These are phyloP conservation scores for Xylariaceae sp. DNA, from an alignment of 2,329 filamentous ascomycete species.

Conservation along the genomic window DNA sequence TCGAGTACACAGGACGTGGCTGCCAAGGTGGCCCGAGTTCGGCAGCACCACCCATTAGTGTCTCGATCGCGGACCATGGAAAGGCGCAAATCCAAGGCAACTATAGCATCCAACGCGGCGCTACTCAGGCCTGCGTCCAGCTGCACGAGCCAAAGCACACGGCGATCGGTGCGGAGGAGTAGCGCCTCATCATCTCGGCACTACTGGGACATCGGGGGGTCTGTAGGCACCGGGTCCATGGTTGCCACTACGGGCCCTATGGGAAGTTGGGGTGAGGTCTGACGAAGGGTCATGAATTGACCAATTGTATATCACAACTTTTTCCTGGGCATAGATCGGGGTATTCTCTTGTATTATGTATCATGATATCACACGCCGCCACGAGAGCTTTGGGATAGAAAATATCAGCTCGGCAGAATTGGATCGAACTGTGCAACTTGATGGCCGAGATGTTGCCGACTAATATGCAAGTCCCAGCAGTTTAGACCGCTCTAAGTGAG, in stretches of 20 bases:
- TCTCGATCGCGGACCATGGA: slow-evolving; percentile 53
- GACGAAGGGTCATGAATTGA: slow-evolving; percentile 30
- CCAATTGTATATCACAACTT: slow-evolving; percentile 3
- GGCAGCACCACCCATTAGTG: slow-evolving; percentile 85
- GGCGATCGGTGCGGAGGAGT: slow-evolving; percentile 64
- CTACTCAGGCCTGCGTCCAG: slow-evolving; percentile 55
- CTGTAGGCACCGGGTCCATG: slow-evolving; percentile 70
- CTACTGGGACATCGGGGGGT: slow-evolving; percentile 89
- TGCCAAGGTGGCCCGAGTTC: slow-evolving; percentile 76
- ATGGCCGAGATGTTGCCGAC: slow-evolving; percentile 12
- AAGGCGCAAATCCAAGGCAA: slow-evolving; percentile 54
- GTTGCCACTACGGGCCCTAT: slow-evolving; percentile 63
- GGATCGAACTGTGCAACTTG: not conserved
- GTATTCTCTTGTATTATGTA: slow-evolving; percentile 16
- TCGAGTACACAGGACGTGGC: slow-evolving; percentile 60
- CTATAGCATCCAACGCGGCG: slow-evolving; percentile 46
- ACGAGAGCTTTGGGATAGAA: slow-evolving; percentile 3
- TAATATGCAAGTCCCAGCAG: no score
- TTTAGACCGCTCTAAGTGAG: no score
- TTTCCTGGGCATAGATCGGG: slow-evolving; percentile 2
- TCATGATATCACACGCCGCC: slow-evolving; percentile 2
- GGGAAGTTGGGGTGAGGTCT: slow-evolving; percentile 75
- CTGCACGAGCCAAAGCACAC: slow-evolving; percentile 84
- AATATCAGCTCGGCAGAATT: slow-evolving; percentile 4
- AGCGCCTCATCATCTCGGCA: slow-evolving; percentile 69